Conservation (phyloP, 805 yeast species). For the Saccharomycopsis oosterbeekiorum region DNA sequence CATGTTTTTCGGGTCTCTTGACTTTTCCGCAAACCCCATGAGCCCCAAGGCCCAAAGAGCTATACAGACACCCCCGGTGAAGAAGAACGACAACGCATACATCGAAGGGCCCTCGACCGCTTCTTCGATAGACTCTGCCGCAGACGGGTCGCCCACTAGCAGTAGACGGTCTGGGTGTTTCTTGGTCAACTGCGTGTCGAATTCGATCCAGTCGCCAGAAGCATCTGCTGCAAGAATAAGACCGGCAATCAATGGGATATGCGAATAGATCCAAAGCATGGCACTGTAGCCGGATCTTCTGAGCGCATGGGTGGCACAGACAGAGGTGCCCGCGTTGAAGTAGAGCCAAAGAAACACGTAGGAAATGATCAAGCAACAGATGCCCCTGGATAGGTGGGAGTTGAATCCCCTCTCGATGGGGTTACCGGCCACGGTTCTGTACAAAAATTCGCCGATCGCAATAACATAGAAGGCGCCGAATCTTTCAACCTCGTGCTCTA, state of each 20-base stretch:
- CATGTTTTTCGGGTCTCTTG: constrained; percentile 30
- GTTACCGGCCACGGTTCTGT: constrained; percentile 39
- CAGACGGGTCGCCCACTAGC: neutral
- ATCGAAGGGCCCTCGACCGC: constrained; percentile 24
- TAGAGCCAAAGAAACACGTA: constrained; percentile 45
- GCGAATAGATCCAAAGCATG: constrained; percentile 35
- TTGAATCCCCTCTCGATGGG: constrained; percentile 40
- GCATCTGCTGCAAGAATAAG: constrained; percentile 51
- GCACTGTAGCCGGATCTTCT: constrained; percentile 40
- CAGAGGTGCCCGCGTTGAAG: constrained; percentile 41
- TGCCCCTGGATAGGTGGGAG: constrained; percentile 36
- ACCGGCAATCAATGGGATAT: constrained; percentile 42
- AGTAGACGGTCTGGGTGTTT: constrained; percentile 8
- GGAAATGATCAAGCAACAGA: constrained; percentile 38
- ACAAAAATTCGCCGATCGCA: constrained; percentile 56
- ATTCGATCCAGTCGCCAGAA: constrained; percentile 37
- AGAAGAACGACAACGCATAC: constrained; percentile 38
- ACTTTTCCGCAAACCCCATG: constrained; percentile 36
- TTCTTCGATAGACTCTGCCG: constrained; percentile 20
- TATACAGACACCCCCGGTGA: constrained; percentile 44
- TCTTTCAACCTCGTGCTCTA: constrained; percentile 60
- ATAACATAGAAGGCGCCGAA: constrained; percentile 48
- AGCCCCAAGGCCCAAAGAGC: constrained; percentile 31
- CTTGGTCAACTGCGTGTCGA: constrained; percentile 23
- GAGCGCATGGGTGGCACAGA: constrained; percentile 42